These are phyloP conservation scores for Melanopsichium pennsylvanicum DNA, from an alignment of 1,284 basidiomycete species.

Conservation along the genomic window DNA sequence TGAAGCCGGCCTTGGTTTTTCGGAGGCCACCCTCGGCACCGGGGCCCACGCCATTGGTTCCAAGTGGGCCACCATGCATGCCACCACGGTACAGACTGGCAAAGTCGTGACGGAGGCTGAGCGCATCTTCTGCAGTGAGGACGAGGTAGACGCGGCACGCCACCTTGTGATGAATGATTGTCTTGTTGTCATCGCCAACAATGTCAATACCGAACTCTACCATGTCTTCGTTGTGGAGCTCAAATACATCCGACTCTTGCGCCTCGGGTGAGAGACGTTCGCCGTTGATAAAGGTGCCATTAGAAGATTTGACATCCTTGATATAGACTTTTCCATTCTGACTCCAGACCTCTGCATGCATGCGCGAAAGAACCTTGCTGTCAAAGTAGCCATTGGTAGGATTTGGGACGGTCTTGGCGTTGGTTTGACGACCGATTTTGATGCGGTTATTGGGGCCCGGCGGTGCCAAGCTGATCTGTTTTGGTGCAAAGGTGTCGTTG, in stretches of 20 bases:
- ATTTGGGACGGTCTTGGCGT: slow-evolving; percentile 91
- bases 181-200: slow-evolving; percentile 97
- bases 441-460: slow-evolving; percentile 70
- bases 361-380: slow-evolving; percentile 91
- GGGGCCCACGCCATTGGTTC: slow-evolving; percentile 58
- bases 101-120: slow-evolving; percentile 62
- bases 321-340: slow-evolving; percentile 84
- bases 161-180: slow-evolving; percentile 97
- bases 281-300: slow-evolving; percentile 97
- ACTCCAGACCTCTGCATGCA: slow-evolving; percentile 98
- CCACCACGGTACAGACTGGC: slow-evolving; percentile 62
- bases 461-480: slow-evolving; percentile 85
- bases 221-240: slow-evolving; percentile 92
- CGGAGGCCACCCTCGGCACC: slow-evolving; percentile 63
- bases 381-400: slow-evolving; percentile 97
- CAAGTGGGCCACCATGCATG: slow-evolving; percentile 56
- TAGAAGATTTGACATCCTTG: slow-evolving; percentile 97
- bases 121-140: slow-evolving; percentile 82
- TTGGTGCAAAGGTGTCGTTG: slow-evolving; percentile 94
- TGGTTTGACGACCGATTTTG: slow-evolving; percentile 98
- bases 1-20: slow-evolving; percentile 67
- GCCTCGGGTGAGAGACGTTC: slow-evolving; percentile 89
- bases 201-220: slow-evolving; percentile 99
- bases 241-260: slow-evolving; percentile 89
- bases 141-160: slow-evolving; percentile 91